phyloP scores from a whole-genome alignment of 805 yeast species.

The Yarrowia porcina region DNA sequence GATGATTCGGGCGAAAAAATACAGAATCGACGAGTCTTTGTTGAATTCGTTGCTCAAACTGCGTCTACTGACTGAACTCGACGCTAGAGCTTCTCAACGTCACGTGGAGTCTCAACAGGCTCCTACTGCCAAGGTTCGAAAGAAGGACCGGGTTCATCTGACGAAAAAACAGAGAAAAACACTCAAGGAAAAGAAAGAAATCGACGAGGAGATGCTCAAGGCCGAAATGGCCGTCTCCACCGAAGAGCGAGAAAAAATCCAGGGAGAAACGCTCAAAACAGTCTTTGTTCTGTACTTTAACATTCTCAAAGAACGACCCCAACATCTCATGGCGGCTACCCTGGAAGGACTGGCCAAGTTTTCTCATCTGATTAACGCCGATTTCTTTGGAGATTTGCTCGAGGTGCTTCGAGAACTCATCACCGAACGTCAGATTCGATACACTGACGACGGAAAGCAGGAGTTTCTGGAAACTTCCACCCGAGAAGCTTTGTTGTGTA shows the following conservation, averaged over 20 bases:
- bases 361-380: slow-evolving; percentile 91
- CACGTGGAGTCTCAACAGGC: slow-evolving; percentile 47
- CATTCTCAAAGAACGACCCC: slow-evolving; percentile 61
- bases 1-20: slow-evolving; percentile 68
- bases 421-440: slow-evolving; percentile 43
- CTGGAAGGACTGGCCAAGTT: slow-evolving; percentile 87
- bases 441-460: slow-evolving; percentile 46
- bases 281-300: slow-evolving; percentile 73
- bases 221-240: slow-evolving; percentile 87
- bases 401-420: slow-evolving; percentile 85
- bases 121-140: slow-evolving; percentile 54
- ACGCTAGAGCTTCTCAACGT: slow-evolving; percentile 40
- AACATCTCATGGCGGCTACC: slow-evolving; percentile 75
- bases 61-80: slow-evolving; percentile 42
- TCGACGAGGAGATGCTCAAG: slow-evolving; percentile 81
- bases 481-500: slow-evolving; percentile 74
- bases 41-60: slow-evolving; percentile 68
- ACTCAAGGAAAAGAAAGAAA: slow-evolving; percentile 78
- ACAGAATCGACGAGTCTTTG: slow-evolving; percentile 78
- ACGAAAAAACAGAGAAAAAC: slow-evolving; percentile 87
- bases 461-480: slow-evolving; percentile 43
- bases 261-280: slow-evolving; percentile 75
- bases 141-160: slow-evolving; percentile 85
- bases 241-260: slow-evolving; percentile 81
- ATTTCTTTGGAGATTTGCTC: slow-evolving; percentile 85